Conservation (phyloP, 1,139 yeast species). For the Saccharomyces hybrid region DNA sequence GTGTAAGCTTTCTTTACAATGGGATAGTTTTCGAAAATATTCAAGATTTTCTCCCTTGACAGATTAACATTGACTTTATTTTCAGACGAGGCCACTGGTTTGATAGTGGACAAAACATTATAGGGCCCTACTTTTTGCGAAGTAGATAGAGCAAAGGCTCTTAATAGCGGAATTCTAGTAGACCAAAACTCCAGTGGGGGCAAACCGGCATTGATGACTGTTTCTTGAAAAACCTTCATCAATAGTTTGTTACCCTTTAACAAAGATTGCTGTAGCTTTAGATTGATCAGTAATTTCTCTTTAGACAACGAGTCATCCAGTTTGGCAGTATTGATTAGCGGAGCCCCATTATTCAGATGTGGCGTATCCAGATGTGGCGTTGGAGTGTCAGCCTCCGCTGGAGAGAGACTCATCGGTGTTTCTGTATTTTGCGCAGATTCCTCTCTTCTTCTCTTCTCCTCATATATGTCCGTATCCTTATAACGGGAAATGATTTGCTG, state of each 20-base stretch:
- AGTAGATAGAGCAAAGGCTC: conserved; percentile 78
- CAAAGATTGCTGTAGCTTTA: conserved; percentile 69
- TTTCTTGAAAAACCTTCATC: conserved; percentile 73
- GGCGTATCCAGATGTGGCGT: conserved; percentile 5
- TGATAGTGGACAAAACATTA: conserved; percentile 85
- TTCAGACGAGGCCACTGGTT: conserved; percentile 85
- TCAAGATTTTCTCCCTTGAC: conserved; percentile 82
- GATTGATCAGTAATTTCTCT: conserved; percentile 52
- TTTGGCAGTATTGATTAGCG: conserved; percentile 35
- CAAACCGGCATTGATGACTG: conserved; percentile 72
- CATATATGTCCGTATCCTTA: conserved; percentile 42
- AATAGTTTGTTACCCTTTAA: conserved; percentile 63
- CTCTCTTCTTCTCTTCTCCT: conserved; percentile 27
- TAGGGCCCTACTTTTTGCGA: conserved; percentile 89
- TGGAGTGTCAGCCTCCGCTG: conserved; percentile 25
- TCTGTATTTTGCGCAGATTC: conserved; percentile 4
- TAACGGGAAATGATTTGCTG: conserved; percentile 68
- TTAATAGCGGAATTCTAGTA: conserved; percentile 64
- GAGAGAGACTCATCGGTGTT: conserved; percentile 18
- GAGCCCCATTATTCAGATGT: conserved; percentile 16
- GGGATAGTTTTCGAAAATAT: conserved; percentile 88
- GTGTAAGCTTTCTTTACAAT: conserved; percentile 82
- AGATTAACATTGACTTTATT: conserved; percentile 87
- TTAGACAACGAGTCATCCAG: conserved; percentile 41
- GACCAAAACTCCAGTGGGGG: conserved; percentile 86